phyloP scores from a whole-genome alignment of 73 alveolate genomes.

The Stentor roeselii region DNA sequence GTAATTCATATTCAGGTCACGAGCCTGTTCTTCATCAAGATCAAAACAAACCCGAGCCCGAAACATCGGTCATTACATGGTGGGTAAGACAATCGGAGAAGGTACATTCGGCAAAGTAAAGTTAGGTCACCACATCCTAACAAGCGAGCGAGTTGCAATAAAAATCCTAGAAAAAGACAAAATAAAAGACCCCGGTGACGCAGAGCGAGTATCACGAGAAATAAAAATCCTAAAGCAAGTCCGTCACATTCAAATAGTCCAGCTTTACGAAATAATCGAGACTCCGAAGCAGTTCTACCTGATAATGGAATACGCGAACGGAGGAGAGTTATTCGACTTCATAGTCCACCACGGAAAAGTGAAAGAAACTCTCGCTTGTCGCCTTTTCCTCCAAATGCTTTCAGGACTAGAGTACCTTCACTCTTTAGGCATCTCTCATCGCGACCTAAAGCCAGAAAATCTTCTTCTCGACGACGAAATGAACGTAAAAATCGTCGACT shows the following conservation, averaged over 20 bases:
- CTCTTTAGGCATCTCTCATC: constrained; percentile 63
- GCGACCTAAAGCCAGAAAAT: constrained; percentile 97
- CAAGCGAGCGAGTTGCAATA: constrained; percentile 64
- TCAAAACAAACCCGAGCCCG: not conserved
- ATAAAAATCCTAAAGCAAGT: constrained; percentile 60
- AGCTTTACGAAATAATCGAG: constrained; percentile 60
- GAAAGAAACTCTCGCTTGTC: constrained; percentile 62
- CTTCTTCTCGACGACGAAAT: constrained; percentile 81
- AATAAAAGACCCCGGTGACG: constrained; percentile 71
- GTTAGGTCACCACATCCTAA: not conserved
- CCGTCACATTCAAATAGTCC: constrained; percentile 71
- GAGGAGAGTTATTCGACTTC: constrained; percentile 51
- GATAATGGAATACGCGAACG: constrained; percentile 51
- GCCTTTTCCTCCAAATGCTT: constrained; percentile 56
- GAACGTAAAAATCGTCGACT: constrained; percentile 52
- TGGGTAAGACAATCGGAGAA: constrained; percentile 3
- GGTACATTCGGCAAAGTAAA: constrained; percentile 22
- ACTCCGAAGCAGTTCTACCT: constrained; percentile 35
- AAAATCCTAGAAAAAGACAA: constrained; percentile 73
- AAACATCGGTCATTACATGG: constrained; percentile 10
- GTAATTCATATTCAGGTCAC: not conserved
- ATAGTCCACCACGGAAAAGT: constrained; percentile 43
- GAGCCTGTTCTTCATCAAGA: not conserved
- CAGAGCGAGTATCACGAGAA: constrained; percentile 68
- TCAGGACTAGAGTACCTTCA: constrained; percentile 78